These are phyloP conservation scores for Plasmodium adleri DNA, from an alignment of 169 alveolate species.

Conservation along the genomic window DNA sequence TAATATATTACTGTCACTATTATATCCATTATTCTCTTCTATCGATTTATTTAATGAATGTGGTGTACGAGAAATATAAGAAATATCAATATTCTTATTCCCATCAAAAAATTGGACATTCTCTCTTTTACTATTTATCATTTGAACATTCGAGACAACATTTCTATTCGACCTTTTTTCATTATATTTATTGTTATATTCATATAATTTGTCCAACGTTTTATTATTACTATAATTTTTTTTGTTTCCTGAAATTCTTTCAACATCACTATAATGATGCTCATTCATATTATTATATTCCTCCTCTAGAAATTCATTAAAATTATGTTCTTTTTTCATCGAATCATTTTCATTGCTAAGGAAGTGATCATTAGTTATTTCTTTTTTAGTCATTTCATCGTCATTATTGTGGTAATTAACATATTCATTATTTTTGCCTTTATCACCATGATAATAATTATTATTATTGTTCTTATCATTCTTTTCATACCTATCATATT, in stretches of 20 bases:
- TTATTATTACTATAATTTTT: constrained; percentile 2
- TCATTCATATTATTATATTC: constrained; percentile 29
- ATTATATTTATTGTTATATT: constrained; percentile 11
- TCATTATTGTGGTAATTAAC: constrained; percentile 1
- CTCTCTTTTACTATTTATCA: neutral
- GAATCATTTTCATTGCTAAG: constrained; percentile 15
- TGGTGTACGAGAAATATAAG: neutral
- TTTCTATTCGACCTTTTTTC: neutral
- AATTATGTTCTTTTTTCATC: constrained; percentile 57
- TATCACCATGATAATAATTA: neutral
- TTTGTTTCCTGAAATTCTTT: constrained; percentile 3
- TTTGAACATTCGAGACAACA: neutral
- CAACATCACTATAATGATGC: constrained; percentile 27
- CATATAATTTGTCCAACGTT: constrained; percentile 49
- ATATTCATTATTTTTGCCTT: neutral
- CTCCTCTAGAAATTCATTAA: constrained; percentile 70
- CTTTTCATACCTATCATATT: neutral
- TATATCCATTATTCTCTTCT: constrained; percentile 34
- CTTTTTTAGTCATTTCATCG: neutral
- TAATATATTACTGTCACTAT: constrained; percentile 53
- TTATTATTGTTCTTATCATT: neutral
- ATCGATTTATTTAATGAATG: constrained; percentile 8
- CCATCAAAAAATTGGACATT: neutral
- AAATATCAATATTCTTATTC: neutral
- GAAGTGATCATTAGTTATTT: constrained; percentile 5